Evolutionary conservation across 768 basidiomycete species (phyloP), one percentile per base, ranked within the genome.

Genomic region (Boletales sp.): DNA sequence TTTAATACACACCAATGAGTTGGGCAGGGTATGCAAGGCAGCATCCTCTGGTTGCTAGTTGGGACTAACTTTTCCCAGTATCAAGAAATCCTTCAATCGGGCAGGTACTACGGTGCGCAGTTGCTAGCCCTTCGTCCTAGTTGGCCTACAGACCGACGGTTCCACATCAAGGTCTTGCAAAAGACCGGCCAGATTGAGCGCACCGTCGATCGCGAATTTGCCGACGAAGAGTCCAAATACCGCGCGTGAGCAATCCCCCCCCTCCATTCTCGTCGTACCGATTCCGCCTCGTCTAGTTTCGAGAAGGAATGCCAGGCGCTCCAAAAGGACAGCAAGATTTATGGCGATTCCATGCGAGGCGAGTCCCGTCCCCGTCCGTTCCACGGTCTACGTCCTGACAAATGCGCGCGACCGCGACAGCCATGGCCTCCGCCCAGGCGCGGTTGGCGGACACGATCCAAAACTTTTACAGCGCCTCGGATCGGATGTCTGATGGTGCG

Each of bases 141-240:
- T 37, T 32, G 44, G 12, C 31, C 30, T 15, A 19, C 48, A 47
- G 48, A 55, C 55, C 45, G 44, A 42, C 15, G 5, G 18, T 48
- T 35, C 56, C 37, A 48, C 30, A 25, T 44, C 38, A 64, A 93
- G 90, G 79, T 98, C 60, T 79, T 95, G 67, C 94, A 97, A 77
- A 97, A 97, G 82, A 95, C 94, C 1, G 95, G 95, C 49, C 94
- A 97, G 71, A 92, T 98, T 52, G 95, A 98, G 66, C 79, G 94
- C 28, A 98, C 95, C 0, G 82, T 96, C 21, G 95, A 98, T 70
- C 75, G 90, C 44, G 94, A 98, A 63, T 98, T 96, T 62, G 77
- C 86, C 13, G 87, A 94, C 50, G 94, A 96, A 69, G 92, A 96
- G 67, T 81, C 84, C 42, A 90, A 94, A 65, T 97, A 84, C 75